Percentiles rank a stretch among this genome's conserved stretches.
Evolutionary conservation across 2,329 filamentous ascomycete genomes (phyloP).

Genomic region (Fusarium sterilihyphosum): DNA sequence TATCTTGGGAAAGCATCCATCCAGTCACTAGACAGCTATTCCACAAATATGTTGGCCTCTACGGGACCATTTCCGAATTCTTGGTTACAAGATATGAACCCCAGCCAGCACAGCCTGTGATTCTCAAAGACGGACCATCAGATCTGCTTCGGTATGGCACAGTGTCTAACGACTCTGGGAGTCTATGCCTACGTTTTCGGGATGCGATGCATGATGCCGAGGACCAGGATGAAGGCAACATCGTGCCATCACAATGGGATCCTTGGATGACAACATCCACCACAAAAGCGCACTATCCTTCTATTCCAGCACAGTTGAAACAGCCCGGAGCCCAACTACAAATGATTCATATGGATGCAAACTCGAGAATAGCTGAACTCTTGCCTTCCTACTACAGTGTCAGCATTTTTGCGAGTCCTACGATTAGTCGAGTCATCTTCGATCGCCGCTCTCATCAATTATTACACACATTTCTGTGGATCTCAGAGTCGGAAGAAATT

Average conservation of each 20-base stretch:
- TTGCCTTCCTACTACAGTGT: neutral
- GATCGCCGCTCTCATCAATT: neutral
- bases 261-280: neutral
- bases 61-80: neutral
- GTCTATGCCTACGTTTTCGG: neutral
- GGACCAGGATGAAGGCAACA: neutral
- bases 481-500: neutral
- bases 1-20: neutral
- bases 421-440: neutral
- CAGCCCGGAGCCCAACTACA: no score
- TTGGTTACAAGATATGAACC: neutral
- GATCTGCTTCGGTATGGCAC: neutral
- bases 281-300: neutral
- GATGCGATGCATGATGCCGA: neutral
- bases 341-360: neutral
- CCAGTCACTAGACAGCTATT: neutral
- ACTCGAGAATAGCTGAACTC: neutral
- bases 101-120: neutral
- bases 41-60: neutral
- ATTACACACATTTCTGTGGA: neutral
- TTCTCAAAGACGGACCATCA: neutral
- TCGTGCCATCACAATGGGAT: neutral
- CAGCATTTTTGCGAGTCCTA: neutral
- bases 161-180: neutral
- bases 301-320: neutral